These are phyloP conservation scores for Coemansia biformis DNA, from an alignment of 192 early-diverging fungal genomes.

Conservation along the genomic window DNA sequence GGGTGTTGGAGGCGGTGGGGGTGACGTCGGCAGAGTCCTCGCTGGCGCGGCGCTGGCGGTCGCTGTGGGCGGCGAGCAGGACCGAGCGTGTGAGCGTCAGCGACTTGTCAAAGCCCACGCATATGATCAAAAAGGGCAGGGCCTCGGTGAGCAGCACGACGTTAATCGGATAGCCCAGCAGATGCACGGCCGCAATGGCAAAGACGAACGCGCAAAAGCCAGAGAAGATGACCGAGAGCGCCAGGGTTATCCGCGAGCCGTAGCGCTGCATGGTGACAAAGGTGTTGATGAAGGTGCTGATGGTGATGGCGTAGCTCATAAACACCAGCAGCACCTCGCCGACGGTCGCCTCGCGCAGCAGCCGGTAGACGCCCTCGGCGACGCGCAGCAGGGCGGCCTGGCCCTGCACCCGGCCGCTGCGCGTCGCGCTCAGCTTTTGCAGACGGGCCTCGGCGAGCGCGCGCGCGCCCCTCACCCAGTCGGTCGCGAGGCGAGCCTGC, in stretches of 20 bases:
- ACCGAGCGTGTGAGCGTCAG: slow-evolving; percentile 78
- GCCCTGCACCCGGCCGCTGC: neutral
- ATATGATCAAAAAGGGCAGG: slow-evolving; percentile 85
- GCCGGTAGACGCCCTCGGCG: slow-evolving; percentile 53
- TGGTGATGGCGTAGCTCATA: slow-evolving; percentile 75
- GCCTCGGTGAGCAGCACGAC: slow-evolving; percentile 75
- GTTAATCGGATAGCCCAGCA: slow-evolving; percentile 64
- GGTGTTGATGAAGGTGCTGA: slow-evolving; percentile 70
- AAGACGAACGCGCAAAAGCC: slow-evolving; percentile 75
- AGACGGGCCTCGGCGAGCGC: slow-evolving; percentile 19
- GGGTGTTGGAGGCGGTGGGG: slow-evolving; percentile 18
- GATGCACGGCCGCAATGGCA: slow-evolving; percentile 63
- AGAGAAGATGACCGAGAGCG: slow-evolving; percentile 62
- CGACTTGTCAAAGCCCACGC: slow-evolving; percentile 87
- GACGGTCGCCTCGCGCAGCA: slow-evolving; percentile 65
- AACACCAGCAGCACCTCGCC: slow-evolving; percentile 76
- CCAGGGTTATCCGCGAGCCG: slow-evolving; percentile 76
- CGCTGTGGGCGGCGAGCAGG: slow-evolving; percentile 51
- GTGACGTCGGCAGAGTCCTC: neutral
- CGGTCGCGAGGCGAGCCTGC: slow-evolving; percentile 11
- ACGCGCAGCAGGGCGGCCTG: slow-evolving; percentile 24
- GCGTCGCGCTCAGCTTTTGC: slow-evolving; percentile 8
- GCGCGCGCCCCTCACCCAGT: slow-evolving; percentile 27
- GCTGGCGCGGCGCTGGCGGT: slow-evolving; percentile 21
- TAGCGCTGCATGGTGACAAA: slow-evolving; percentile 81